Evolutionary conservation across 2,329 filamentous ascomycete species (phyloP), one percentile per base, ranked within the genome.

Genomic region (Chaetomium globosum): DNA sequence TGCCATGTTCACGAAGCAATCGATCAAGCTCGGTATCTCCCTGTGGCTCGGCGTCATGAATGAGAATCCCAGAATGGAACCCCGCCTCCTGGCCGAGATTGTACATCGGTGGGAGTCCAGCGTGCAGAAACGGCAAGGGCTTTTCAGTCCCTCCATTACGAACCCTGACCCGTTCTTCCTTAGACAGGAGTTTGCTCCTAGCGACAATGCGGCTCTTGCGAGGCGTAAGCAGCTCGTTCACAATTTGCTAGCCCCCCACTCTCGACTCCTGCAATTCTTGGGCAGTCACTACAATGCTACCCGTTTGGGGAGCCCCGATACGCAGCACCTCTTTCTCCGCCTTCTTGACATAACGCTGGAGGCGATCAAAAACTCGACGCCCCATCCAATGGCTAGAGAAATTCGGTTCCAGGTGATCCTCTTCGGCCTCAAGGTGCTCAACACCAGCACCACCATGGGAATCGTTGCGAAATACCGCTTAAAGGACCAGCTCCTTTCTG

Each of bases 21-120:
- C 93, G 1, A 95, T 99, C 75, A 96, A 97, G 75, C 86, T 98
- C 59, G 96, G 95, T 6, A 90, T 97, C 43, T 97, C 95, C 4
- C 81, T 99, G 7, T 99, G 95, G 95, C 87, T 97, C 67, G 95
- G 95, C 30, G 91, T 98, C 16, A 96, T 98, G 73, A 95, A 98
- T 72, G 95, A 99, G 76, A 98, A 97, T 73, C 91, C 93, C 2
- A 85, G 86, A 63, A 89, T 97, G 77, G 93, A 97, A 76, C 86
- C 94, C 9, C 88, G 93, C 67, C 87, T 99, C 63, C 79, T 99
- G 36, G 88, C 88, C 60, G 92, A 96, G 75, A 91, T 98, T 71
- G 89, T 90, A 10, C 90, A 95, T 74, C 91, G 94, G 68, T 99
- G 94, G 92, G 94, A 98, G 76, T 82, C 85, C 64, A 95, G 90